phyloP scores from a whole-genome alignment of 345 rosid species.

The Eucalyptus albens region DNA sequence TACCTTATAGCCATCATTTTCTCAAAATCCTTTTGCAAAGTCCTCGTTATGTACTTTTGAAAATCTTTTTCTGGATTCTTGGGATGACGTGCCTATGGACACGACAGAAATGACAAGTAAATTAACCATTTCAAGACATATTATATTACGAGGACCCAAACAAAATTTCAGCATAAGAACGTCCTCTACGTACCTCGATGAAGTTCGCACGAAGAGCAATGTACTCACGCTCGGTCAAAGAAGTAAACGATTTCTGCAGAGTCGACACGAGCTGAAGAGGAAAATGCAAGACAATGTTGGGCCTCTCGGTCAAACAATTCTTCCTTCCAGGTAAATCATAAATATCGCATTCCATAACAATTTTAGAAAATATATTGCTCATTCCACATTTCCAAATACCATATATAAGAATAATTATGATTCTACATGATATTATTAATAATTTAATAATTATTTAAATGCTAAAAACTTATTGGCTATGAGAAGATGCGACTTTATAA shows the following conservation, averaged over 20 bases:
- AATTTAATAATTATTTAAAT: too few species aligned
- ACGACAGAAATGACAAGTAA: background rate
- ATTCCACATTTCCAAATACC: too few species aligned
- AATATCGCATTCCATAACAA: background rate
- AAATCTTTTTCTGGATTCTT: slow-evolving; percentile 57
- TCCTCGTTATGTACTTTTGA: slow-evolving; percentile 65
- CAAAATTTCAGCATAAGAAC: background rate
- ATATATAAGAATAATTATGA: too few species aligned
- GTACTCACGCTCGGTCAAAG: background rate
- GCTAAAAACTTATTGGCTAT: too few species aligned
- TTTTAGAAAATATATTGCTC: background rate
- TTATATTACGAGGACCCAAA: background rate
- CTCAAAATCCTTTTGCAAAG: slow-evolving; percentile 79
- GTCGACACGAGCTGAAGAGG: background rate
- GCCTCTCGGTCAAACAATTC: background rate
- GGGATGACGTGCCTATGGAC: slow-evolving; percentile 53
- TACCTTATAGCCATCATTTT: slow-evolving; percentile 89
- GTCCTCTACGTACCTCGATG: background rate
- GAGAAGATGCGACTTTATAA: fast-evolving
- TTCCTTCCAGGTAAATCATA: background rate
- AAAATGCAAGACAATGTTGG: background rate
- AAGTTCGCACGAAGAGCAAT: background rate
- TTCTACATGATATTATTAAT: too few species aligned
- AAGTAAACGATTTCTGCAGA: background rate
- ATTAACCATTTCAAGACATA: background rate